Evolutionary conservation across 306 rosid genomes (phyloP), one percentile per base, ranked within the genome.

Genomic region (Prunus salicina): DNA sequence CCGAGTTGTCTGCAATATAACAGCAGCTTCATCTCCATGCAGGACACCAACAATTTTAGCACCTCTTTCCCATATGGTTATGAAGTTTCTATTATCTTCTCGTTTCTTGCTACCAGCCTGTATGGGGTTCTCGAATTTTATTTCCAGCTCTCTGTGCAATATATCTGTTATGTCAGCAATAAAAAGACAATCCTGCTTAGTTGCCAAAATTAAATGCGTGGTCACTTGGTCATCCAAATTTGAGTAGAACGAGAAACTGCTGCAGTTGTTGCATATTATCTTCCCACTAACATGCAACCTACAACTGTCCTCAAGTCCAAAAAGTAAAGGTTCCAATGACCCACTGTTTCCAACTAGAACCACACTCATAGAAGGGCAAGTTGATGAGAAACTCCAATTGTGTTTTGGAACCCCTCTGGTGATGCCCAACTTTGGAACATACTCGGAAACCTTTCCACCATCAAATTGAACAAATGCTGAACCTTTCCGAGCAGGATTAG

Each of bases 41-140:
- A 95, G 78, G 49, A 88, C 93, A 19, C 98, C 99, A 50, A 84
- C 84, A 83, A 92, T 79, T 91, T 82, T 91, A 78, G 99, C 93
- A 72, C 96, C 93, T 86, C 92, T 92, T 86, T 95, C 99, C 99
- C 99, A 95, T 72, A 95, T 86, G 71, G 84, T 86, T 75, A 95
- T 83, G 67, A 80, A 83, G 75, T 85, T 92, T 67, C 60, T 82
- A 79, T 66, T 83, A 82, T 87, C 89, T 76, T 78, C 89, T 80
- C 78, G 86, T 73, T 82, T 81, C 67, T 87, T 88, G 71, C 67
- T 86, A 71, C 68, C 79, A 71, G 81, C 78, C 8, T 78, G 90
- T 79, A 88, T 65, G 58, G 89, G 87, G 83, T 78, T 80, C 28
- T 81, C 84, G 65, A 86, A 91, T 82, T 91, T 90, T 5, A 28